Evolutionary conservation across 2,329 filamentous ascomycete genomes (phyloP).

Genomic region (Hyphodiscus sp.): DNA sequence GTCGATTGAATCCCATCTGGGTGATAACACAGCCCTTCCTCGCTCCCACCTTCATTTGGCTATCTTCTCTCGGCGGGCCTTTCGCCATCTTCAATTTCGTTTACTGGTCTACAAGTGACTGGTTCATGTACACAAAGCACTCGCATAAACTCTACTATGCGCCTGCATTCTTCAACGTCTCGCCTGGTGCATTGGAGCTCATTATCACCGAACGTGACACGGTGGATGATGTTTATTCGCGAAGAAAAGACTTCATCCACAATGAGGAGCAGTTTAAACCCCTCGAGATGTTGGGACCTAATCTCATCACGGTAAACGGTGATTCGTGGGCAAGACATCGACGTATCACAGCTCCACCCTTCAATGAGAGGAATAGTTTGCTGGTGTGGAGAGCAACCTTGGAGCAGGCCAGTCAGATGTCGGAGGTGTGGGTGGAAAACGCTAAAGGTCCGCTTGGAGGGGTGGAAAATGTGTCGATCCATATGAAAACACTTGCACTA

Average conservation of each 20-base stretch:
- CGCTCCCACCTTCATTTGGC: no score
- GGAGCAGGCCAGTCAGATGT: constrained; percentile 22
- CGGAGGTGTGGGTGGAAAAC: neutral
- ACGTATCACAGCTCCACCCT: constrained; percentile 33
- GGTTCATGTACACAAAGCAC: no score
- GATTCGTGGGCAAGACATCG: constrained; percentile 42
- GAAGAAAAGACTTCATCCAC: constrained; percentile 15
- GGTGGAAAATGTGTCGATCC: constrained; percentile 19
- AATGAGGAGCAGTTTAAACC: constrained; percentile 10
- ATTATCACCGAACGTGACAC: constrained; percentile 11
- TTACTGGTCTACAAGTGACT: no score
- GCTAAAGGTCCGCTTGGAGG: no score
- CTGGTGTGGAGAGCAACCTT: constrained; percentile 35
- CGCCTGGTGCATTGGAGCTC: constrained; percentile 4
- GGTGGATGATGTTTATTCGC: constrained; percentile 10
- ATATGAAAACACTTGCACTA: constrained; percentile 38
- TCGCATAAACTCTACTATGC: neutral
- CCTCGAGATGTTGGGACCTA: constrained; percentile 30
- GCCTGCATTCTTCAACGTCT: constrained; percentile 9
- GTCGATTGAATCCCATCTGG: no score
- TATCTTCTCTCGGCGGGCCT: no score
- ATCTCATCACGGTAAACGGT: constrained; percentile 30
- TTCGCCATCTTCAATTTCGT: no score
- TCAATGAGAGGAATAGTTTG: constrained; percentile 37
- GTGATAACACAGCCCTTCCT: no score